Evolutionary conservation across 108 stramenopile genomes (phyloP).

Genomic region (Epipyxis sp.): DNA sequence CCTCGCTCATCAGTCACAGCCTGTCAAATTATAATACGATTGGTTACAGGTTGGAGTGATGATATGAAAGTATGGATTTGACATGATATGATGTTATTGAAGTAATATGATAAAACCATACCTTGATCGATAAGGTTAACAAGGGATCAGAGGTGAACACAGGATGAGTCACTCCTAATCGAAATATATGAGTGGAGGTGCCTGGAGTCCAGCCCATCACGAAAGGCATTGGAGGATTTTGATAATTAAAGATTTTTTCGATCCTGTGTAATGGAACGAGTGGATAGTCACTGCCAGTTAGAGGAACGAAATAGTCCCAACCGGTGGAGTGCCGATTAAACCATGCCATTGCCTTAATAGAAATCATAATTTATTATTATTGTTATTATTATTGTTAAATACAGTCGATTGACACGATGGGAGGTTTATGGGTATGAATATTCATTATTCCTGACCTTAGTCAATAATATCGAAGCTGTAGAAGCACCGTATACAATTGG

Average conservation of each 20-base stretch:
- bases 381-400: too few relatives aligned
- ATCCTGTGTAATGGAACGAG: neutral
- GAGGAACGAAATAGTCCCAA: conserved; percentile 26
- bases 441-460: too few relatives aligned
- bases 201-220: conserved; percentile 30
- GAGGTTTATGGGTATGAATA: too few relatives aligned
- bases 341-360: neutral
- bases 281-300: conserved; percentile 29
- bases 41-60: too few relatives aligned
- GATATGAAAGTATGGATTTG: too few relatives aligned
- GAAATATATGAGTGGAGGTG: conserved; percentile 20
- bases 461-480: conserved; percentile 10
- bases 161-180: neutral
- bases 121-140: neutral
- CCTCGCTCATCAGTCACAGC: conserved; percentile 11
- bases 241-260: neutral
- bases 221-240: conserved; percentile 26
- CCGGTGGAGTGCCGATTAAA: neutral
- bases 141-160: neutral
- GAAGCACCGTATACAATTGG: conserved; percentile 29
- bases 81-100: too few relatives aligned
- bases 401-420: too few relatives aligned
- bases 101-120: too few relatives aligned
- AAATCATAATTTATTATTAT: too few relatives aligned
- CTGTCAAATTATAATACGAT: too few relatives aligned